Evolutionary conservation across 345 rosid genomes (phyloP).

Genomic region (Citrus hindsii): DNA sequence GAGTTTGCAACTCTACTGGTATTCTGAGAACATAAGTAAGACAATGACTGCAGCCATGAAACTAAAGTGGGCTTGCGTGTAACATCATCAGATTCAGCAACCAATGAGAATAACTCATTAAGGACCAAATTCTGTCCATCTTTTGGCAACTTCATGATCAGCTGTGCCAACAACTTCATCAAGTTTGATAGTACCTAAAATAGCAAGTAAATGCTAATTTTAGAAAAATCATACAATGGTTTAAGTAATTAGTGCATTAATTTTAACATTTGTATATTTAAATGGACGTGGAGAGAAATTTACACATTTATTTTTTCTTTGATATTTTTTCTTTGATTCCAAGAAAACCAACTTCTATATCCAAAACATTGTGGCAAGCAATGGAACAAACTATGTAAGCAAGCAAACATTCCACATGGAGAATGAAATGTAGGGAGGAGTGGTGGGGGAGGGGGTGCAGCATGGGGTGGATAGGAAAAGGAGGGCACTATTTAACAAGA

Average conservation of each 20-base stretch:
- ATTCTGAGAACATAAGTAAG: conserved; percentile 57
- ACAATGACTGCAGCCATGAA: conserved; percentile 86
- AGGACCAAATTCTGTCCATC: conserved; percentile 78
- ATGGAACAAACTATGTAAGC: background rate
- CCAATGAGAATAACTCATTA: conserved; percentile 68
- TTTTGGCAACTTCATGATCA: conserved; percentile 60
- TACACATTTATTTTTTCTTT: background rate
- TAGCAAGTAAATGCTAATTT: conserved; percentile 10
- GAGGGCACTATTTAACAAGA: background rate
- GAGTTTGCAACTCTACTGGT: conserved; percentile 14
- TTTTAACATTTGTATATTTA: no score
- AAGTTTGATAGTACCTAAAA: conserved; percentile 69
- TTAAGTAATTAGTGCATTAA: background rate
- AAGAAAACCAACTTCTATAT: background rate
- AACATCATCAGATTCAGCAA: conserved; percentile 92
- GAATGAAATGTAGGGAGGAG: background rate
- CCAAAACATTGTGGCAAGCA: background rate
- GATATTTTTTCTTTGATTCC: background rate
- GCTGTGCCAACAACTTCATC: conserved; percentile 77
- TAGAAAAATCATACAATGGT: background rate
- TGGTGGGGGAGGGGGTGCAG: background rate
- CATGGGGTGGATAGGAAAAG: no score
- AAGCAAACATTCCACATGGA: conserved; percentile 1
- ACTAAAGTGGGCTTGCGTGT: conserved; percentile 82
- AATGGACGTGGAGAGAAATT: no score